Percentiles rank a stretch among this genome's conserved stretches.
phyloP scores from a whole-genome alignment of 352 stramenopile species.

The Aphanomyces euteiches region DNA sequence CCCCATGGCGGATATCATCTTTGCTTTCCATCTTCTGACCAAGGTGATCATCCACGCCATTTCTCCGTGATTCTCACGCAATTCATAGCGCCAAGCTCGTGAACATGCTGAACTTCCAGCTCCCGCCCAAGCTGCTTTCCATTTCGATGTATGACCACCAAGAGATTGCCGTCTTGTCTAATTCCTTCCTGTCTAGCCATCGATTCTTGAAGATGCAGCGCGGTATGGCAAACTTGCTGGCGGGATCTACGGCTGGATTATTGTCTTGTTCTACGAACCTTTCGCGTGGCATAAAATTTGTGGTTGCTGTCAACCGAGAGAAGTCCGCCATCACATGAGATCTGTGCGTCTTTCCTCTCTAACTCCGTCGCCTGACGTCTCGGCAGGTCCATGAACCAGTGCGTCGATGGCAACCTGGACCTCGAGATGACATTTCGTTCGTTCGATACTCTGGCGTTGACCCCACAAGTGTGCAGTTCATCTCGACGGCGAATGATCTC shows the following conservation, averaged over 20 bases:
- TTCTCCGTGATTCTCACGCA: not conserved
- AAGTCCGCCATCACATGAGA: not conserved
- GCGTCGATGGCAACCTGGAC: slow-evolving; percentile 23
- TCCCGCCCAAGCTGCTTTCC: not conserved
- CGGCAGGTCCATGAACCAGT: not conserved
- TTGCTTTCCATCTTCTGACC: slow-evolving; percentile 61
- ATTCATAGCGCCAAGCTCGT: slow-evolving; percentile 10
- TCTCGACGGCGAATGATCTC: slow-evolving; percentile 75
- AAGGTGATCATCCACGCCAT: slow-evolving; percentile 30
- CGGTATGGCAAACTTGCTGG: slow-evolving; percentile 66
- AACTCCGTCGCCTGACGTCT: too few relatives aligned
- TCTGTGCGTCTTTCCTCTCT: not conserved
- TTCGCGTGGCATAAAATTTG: slow-evolving; percentile 68
- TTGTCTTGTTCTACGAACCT: slow-evolving; percentile 74
- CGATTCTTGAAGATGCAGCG: slow-evolving; percentile 47
- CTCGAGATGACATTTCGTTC: slow-evolving; percentile 63
- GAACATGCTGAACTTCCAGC: not conserved
- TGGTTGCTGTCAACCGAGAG: slow-evolving; percentile 36
- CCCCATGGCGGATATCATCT: slow-evolving; percentile 67
- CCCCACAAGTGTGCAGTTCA: slow-evolving; percentile 58
- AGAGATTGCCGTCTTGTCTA: not conserved
- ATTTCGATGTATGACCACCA: not conserved
- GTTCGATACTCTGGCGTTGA: slow-evolving; percentile 65
- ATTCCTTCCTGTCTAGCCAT: slow-evolving; percentile 38
- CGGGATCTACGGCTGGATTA: slow-evolving; percentile 75